These are phyloP conservation scores for Diatrype stigma DNA, from an alignment of 2,329 filamentous ascomycete species.

Conservation along the genomic window DNA sequence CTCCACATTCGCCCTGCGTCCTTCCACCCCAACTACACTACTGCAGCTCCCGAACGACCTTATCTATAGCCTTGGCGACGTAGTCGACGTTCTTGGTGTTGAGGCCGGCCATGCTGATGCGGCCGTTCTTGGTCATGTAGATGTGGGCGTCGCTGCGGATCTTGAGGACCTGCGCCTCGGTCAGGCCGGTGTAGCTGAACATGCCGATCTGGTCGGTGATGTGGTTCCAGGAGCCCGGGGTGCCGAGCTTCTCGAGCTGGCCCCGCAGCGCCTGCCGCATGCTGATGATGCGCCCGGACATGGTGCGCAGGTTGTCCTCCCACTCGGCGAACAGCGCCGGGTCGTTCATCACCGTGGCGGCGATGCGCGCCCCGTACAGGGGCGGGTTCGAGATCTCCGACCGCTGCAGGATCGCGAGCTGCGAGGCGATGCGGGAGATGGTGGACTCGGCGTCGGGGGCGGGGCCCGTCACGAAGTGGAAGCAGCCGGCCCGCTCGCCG, in stretches of 20 bases:
- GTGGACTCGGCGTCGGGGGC: conserved; percentile 60
- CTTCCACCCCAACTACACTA: conserved; percentile 5
- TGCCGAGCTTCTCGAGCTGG: conserved; percentile 79
- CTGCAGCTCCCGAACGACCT: conserved; percentile 61
- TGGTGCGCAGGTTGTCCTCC: conserved; percentile 86
- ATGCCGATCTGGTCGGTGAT: conserved; percentile 99
- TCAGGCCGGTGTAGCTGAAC: conserved; percentile 90
- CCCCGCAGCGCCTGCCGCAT: conserved; percentile 78
- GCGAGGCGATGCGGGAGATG: conserved; percentile 67
- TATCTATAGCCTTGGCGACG: conserved; percentile 84
- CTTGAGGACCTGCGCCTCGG: conserved; percentile 67
- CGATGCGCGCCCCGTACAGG: conserved; percentile 88
- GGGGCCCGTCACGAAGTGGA: conserved; percentile 84
- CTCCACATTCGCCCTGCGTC: neutral
- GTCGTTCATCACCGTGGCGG: conserved; percentile 80
- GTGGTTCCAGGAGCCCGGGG: conserved; percentile 91
- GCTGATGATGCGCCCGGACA: conserved; percentile 90
- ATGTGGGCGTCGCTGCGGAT: conserved; percentile 69
- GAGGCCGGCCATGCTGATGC: conserved; percentile 97
- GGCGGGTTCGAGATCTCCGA: conserved; percentile 98
- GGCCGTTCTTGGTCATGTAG: conserved; percentile 96
- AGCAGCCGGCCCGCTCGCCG: conserved; percentile 91
- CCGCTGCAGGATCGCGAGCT: conserved; percentile 90
- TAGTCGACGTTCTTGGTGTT: conserved; percentile 92
- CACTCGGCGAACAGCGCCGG: conserved; percentile 77